Conservation (phyloP, 2,329 filamentous ascomycete genomes). For the Ophiostoma triangulosporum region DNA sequence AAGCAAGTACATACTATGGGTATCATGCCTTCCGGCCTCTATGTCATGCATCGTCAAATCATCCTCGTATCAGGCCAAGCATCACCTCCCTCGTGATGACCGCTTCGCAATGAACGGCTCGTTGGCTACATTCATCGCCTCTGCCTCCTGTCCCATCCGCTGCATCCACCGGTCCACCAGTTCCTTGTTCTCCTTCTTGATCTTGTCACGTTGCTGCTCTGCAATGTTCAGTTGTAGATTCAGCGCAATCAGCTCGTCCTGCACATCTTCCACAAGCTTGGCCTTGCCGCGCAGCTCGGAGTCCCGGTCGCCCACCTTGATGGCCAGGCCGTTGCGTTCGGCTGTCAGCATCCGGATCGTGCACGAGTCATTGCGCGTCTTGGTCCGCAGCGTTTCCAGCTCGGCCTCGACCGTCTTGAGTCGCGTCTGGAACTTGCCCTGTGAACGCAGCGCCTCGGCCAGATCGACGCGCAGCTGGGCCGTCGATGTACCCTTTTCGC, state of each 20-base stretch:
- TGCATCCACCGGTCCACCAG: constrained; percentile 87
- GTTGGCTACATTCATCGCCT: constrained; percentile 65
- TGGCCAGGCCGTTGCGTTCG: constrained; percentile 47
- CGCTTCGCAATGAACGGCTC: constrained; percentile 25
- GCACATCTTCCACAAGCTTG: constrained; percentile 73
- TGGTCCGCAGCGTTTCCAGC: constrained; percentile 42
- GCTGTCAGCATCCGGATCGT: constrained; percentile 47
- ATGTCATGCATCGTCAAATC: background rate
- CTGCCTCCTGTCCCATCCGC: constrained; percentile 72
- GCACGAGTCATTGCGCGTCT: constrained; percentile 44
- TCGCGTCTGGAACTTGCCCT: constrained; percentile 51
- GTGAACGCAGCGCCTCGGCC: constrained; percentile 61
- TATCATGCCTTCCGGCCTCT: background rate
- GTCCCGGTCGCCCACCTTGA: constrained; percentile 64
- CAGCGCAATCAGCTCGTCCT: constrained; percentile 82
- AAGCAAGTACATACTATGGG: background rate
- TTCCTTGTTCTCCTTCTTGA: constrained; percentile 75
- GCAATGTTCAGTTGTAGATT: constrained; percentile 80
- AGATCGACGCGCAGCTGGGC: constrained; percentile 54
- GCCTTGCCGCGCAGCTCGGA: constrained; percentile 77
- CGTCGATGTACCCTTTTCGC: background rate
- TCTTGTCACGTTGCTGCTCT: constrained; percentile 58
- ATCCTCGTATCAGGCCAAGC: too few relatives aligned
- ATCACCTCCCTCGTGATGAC: background rate
- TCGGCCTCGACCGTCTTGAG: constrained; percentile 51